Evolutionary conservation across 129 eudicot genomes (phyloP), one percentile per base, ranked within the genome.

Genomic region (Artemisia tridentata): DNA sequence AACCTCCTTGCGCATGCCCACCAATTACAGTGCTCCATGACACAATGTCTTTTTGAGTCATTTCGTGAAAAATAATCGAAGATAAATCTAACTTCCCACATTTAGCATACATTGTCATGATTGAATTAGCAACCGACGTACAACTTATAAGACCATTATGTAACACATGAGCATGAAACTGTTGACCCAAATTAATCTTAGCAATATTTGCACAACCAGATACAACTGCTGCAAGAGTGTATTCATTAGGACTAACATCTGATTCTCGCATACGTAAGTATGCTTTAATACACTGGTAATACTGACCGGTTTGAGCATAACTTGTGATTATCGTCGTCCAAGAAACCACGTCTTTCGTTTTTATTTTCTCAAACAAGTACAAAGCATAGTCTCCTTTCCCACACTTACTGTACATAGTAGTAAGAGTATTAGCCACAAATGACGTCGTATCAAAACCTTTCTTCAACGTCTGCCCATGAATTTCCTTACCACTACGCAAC

Each of bases 21-120:
- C 88, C 79, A 51, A 93, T 93, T 58, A 93, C 77, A 11, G 96
- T 85, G 76, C 97, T 89, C 98, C 98, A 93, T 17, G 97, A 85
- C 65, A 93, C 83, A 34, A 93, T 75, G 38, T 90, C 97, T 73
- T 72, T 85, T 76, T 59, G 76, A 38, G 63, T 50, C 97, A 93
- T 82, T 51, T 79, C 84, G 12, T 73, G 70, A 54, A 93, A 93
- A 63, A 90, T 51, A 17, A 12, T 19, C 0, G 84, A 74, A 18
- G 97, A 88, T 25, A 71, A 80, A 54, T 79, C 41, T 34, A 79
- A 49, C 21, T 64, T 82, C 45, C 92, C 89, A 34, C 95, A 89
- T 82, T 78, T 84, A 10, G 98, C 84, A 70, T 93, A 93, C 90
- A 93, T 69, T 34, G 90, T 85, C 90, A 93, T 76, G 66, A 89